A percentile compares a stretch with the other conserved stretches of the same genome.
phyloP scores from a whole-genome alignment of 495 filamentous ascomycete genomes.

The Filosporella fistucella region DNA sequence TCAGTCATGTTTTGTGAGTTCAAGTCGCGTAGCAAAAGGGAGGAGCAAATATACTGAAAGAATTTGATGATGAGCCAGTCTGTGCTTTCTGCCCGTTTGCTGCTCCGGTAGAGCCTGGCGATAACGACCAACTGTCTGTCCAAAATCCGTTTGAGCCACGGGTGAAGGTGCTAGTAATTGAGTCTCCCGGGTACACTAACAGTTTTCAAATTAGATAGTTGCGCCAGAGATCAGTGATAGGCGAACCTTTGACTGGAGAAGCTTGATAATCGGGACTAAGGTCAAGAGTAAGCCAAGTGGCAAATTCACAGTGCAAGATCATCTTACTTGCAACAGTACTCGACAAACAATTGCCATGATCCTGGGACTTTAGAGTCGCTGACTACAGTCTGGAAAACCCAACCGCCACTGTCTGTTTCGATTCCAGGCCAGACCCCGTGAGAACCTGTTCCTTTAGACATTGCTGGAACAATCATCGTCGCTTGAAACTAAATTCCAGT shows the following conservation, averaged over 20 bases:
- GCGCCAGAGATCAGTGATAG: too few relatives aligned
- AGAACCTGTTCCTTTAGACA: constrained; percentile 4
- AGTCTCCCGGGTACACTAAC: constrained; percentile 15
- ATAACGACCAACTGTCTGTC: constrained; percentile 14
- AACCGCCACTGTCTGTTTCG: constrained; percentile 2
- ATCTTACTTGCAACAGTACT: constrained; percentile 17
- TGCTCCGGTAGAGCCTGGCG: constrained; percentile 5
- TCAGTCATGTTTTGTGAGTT: background rate
- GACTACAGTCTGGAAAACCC: constrained; percentile 13
- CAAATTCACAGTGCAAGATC: too few relatives aligned
- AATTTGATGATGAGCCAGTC: background rate
- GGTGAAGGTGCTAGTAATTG: constrained; percentile 14
- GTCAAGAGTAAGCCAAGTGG: background rate
- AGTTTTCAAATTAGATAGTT: background rate
- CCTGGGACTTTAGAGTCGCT: constrained; percentile 10
- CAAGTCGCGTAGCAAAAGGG: too few relatives aligned
- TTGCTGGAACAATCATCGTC: constrained; percentile 12
- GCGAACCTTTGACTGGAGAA: constrained; percentile 3
- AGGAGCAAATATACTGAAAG: background rate
- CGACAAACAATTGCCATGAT: constrained; percentile 17
- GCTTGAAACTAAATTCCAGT: constrained; percentile 3
- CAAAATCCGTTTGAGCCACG: constrained; percentile 2
- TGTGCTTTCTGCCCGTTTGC: background rate
- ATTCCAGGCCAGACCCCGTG: constrained; percentile 13
- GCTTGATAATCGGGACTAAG: constrained; percentile 13